Base-by-base conservation (phyloP, 495 filamentous ascomycete species). In the Penicillium steckii region DNA sequence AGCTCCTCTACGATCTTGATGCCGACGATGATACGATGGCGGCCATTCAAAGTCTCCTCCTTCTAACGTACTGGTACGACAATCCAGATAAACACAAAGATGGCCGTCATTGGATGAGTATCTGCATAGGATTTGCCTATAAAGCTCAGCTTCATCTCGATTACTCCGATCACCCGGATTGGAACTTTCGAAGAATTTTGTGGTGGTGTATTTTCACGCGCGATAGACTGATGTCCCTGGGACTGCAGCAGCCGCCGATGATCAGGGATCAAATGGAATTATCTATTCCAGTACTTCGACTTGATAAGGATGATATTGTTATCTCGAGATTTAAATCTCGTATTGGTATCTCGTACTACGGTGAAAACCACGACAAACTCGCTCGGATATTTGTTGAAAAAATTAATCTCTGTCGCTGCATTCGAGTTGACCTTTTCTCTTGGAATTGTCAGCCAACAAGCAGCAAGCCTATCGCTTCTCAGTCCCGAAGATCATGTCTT, bases 11-110 rank as follows among this genome's bases (percentile, higher is more conserved):
- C 26, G 54, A 61, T 6, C 48, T 58, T 13, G 55, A 54, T 15
- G 17, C 23, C 3, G 59, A 61, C 32, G 33, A 54, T 17, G 40
- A 57, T 27, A 30, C 29, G 8, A 12, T 61, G 12, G 22, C 37
- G 2, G 15, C 50, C 3, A 24, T 58, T 8, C 59, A 61, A 25
- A 40, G 45, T 26, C 46, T 61, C 3, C 42, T 61, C 1, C 51
- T 61, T 9, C 54, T 61, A 50, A 58, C 50, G 9, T 55, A 61
- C 22, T 61, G 59, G 59, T 43, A 55, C 25, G 50, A 54, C 12
- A 42, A 38, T 12, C 55, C 59, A 3, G 43, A 53, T 0, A 27
- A 27, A 17, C 15, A 38, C 22, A 57, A 61, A 46, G 51, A 58
- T 32, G 46, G 50, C 7, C 45, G 54, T 4, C 45, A 58, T 21